Evolutionary conservation across 2,329 filamentous ascomycete genomes (phyloP).

Genomic region (Cladosporium sp.): DNA sequence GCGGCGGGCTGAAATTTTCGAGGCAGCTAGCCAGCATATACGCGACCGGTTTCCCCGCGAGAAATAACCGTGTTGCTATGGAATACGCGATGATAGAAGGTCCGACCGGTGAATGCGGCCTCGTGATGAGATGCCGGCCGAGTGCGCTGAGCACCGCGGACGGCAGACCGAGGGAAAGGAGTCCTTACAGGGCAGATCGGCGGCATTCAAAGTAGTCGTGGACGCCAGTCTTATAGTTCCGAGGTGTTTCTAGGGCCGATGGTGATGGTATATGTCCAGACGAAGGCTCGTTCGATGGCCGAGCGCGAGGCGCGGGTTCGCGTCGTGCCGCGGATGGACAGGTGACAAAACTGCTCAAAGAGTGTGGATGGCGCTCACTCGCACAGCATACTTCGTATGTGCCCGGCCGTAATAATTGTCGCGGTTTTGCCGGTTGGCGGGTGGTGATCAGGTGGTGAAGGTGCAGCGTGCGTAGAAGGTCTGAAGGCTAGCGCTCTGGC

Average conservation of each 20-base stretch:
- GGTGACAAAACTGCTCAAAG: constrained; percentile 19
- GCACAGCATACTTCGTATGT: constrained; percentile 51
- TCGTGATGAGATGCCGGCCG: constrained; percentile 21
- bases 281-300: constrained; percentile 23
- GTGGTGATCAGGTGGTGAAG: background rate
- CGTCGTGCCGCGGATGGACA: constrained; percentile 11
- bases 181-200: constrained; percentile 13
- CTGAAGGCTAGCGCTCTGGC: background rate
- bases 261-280: constrained; percentile 24
- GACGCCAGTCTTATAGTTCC: constrained; percentile 16
- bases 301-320: constrained; percentile 17
- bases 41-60: constrained; percentile 39
- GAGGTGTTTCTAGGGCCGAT: constrained; percentile 13
- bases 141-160: constrained; percentile 19
- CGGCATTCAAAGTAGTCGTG: constrained; percentile 10
- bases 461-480: background rate
- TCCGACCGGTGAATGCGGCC: constrained; percentile 34
- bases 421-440: constrained; percentile 6
- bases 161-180: constrained; percentile 15
- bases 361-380: constrained; percentile 38
- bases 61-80: constrained; percentile 24
- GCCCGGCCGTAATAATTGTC: constrained; percentile 18
- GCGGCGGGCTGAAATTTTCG: constrained; percentile 28
- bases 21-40: constrained; percentile 22
- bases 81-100: constrained; percentile 28